Conservation (phyloP, 2,329 filamentous ascomycete genomes). For the Albifimbria verrucaria region DNA sequence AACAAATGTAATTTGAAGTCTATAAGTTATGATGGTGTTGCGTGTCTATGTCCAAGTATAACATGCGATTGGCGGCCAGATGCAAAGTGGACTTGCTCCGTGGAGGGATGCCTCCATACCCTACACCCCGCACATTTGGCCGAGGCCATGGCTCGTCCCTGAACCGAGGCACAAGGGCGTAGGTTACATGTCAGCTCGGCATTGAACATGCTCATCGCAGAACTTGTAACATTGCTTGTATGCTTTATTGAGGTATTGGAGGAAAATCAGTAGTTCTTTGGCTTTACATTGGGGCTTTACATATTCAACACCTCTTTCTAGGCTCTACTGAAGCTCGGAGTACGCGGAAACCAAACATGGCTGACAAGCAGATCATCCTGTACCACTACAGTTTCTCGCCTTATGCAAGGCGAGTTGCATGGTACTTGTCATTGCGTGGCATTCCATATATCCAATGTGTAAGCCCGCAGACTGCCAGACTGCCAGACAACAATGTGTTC, state of each 20-base stretch:
- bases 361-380: conserved; percentile 43
- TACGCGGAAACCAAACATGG: too few species aligned
- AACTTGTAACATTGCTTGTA: too few species aligned
- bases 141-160: conserved; percentile 10
- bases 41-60: conserved; percentile 7
- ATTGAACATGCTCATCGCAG: too few species aligned
- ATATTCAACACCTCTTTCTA: too few species aligned
- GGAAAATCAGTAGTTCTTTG: too few species aligned
- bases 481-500: neutral
- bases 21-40: neutral
- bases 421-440: conserved; percentile 65
- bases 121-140: conserved; percentile 14
- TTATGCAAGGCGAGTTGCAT: conserved; percentile 59
- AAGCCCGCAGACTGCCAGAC: conserved; percentile 26
- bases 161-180: too few species aligned
- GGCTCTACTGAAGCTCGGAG: too few species aligned
- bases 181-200: too few species aligned
- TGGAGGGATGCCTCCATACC: too few species aligned
- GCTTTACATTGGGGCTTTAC: too few species aligned
- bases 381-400: conserved; percentile 67
- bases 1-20: neutral
- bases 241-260: too few species aligned
- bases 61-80: conserved; percentile 15
- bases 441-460: conserved; percentile 68
- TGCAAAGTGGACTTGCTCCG: conserved; percentile 2